Base-by-base conservation (phyloP, 495 filamentous ascomycete genomes). In the Amniculicola lignicola region DNA sequence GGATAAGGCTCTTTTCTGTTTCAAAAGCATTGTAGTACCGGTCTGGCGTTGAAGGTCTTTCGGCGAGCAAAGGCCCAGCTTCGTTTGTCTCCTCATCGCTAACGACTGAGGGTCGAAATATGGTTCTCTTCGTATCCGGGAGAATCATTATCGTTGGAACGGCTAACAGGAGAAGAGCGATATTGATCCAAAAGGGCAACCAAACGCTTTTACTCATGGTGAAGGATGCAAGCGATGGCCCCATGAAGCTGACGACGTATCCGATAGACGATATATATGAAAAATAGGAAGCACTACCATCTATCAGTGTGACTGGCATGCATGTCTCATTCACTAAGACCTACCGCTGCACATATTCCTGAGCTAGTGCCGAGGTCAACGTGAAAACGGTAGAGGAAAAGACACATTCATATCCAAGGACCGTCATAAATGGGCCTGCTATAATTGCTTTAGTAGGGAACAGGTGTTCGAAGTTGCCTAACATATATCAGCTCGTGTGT, bases 191-290 rank as follows among this genome's bases (percentile, higher is more conserved):
- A 24, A 65, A 65, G 2, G 62, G 62, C 23, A 55, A 15, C 62
- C 62, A 65, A 1, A 65, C 47, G 36, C 53, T 59, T 10, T 46
- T 49, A 27, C 50, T 59, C 62, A 65, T 65, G 15, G 54, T 54
- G 49, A 57, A 41, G 3, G 62, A 55, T 11, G 62, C 57, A n/a
- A 65, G 28, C 10, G 62, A 36, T n/a, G 62, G 62, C 6, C 57
- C 57, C 4, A 65, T 29, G 40, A 65, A 59, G 1, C 40, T 15
- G 7, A 61, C 57, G 1, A 65, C 50, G 31, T 65, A 65, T 2
- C 52, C 37, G 15, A 41, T 54, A 1, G 62, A 65, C 40, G 52
- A 51, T 12, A 58, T 52, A 41, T 65, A 65, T 2, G 62, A 59
- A 35, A 65, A 65, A 23, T 57, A 54, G 2, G 62, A 57, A 18